These are phyloP conservation scores for Knoxdaviesia capensis DNA, from an alignment of 2,329 filamentous ascomycete genomes.

Conservation along the genomic window DNA sequence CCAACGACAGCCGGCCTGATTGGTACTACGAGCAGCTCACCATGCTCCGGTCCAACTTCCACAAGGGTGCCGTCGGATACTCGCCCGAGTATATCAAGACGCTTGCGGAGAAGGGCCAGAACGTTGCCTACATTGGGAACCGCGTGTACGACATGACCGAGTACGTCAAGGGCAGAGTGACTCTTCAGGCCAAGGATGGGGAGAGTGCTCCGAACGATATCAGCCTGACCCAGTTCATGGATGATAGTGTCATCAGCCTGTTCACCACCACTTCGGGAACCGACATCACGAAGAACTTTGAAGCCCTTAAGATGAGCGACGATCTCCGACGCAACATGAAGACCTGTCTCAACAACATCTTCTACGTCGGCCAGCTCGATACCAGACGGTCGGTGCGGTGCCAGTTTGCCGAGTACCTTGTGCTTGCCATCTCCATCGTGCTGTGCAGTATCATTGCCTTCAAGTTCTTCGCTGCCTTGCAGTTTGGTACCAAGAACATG, in stretches of 20 bases:
- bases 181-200: constrained; percentile 34
- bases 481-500: constrained; percentile 77
- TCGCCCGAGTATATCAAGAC: constrained; percentile 56
- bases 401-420: constrained; percentile 73
- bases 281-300: constrained; percentile 73
- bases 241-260: constrained; percentile 47
- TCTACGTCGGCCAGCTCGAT: constrained; percentile 82
- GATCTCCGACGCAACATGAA: constrained; percentile 47
- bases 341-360: constrained; percentile 77
- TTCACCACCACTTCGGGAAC: constrained; percentile 58
- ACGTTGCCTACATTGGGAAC: constrained; percentile 59
- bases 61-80: constrained; percentile 76
- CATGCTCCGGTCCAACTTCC: constrained; percentile 55
- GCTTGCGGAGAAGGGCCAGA: constrained; percentile 37
- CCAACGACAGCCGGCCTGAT: constrained; percentile 63
- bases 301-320: constrained; percentile 39
- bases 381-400: constrained; percentile 74
- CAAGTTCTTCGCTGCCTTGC: constrained; percentile 92
- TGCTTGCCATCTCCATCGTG: constrained; percentile 66
- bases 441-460: constrained; percentile 70
- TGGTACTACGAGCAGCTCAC: constrained; percentile 88
- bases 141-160: constrained; percentile 78
- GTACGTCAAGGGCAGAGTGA: constrained; percentile 60
- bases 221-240: constrained; percentile 62
- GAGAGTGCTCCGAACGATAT: constrained; percentile 21